Evolutionary conservation across 2,329 filamentous ascomycete genomes (phyloP).

Genomic region (Trichoderma arundinaceum): DNA sequence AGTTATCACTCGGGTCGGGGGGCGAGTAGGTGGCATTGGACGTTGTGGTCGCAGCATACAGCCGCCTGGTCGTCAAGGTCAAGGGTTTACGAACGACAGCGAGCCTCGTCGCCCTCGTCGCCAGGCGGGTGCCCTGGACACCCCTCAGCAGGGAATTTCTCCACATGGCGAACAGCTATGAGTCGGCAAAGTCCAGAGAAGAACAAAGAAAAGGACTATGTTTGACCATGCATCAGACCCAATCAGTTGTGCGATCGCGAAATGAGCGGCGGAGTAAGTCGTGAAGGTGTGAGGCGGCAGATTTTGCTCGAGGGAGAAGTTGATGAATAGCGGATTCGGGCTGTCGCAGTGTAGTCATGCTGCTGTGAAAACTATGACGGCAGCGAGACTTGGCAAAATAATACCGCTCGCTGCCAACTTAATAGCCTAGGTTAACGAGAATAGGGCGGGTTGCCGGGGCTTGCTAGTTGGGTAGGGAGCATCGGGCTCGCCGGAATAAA

Average conservation of each 20-base stretch:
- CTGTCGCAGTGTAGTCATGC: constrained; percentile 6
- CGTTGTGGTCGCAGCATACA: constrained; percentile 52
- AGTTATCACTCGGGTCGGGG: constrained; percentile 89
- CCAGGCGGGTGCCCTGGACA: constrained; percentile 29
- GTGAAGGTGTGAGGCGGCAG: constrained; percentile 16
- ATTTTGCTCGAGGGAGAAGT: constrained; percentile 18
- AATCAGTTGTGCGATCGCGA: constrained; percentile 41
- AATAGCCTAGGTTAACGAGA: constrained; percentile 22
- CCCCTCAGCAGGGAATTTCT: constrained; percentile 28
- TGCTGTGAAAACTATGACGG: constrained; percentile 24
- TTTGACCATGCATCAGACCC: constrained; percentile 37
- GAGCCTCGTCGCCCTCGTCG: constrained; percentile 43
- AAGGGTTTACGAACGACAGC: constrained; percentile 55
- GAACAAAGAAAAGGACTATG: constrained; percentile 37
- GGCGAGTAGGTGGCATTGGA: constrained; percentile 55
- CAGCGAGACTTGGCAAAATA: constrained; percentile 22
- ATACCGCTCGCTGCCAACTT: constrained; percentile 11
- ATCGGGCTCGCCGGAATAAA: constrained; percentile 14
- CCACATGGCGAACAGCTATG: constrained; percentile 28
- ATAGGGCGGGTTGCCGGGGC: constrained; percentile 18
- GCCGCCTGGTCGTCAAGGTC: constrained; percentile 56
- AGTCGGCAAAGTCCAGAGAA: constrained; percentile 8
- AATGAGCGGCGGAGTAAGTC: constrained; percentile 60
- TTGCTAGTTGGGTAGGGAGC: background rate
- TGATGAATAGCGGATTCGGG: background rate